Conservation (phyloP, 2,329 filamentous ascomycete species). For the Sporothrix dimorphospora region DNA sequence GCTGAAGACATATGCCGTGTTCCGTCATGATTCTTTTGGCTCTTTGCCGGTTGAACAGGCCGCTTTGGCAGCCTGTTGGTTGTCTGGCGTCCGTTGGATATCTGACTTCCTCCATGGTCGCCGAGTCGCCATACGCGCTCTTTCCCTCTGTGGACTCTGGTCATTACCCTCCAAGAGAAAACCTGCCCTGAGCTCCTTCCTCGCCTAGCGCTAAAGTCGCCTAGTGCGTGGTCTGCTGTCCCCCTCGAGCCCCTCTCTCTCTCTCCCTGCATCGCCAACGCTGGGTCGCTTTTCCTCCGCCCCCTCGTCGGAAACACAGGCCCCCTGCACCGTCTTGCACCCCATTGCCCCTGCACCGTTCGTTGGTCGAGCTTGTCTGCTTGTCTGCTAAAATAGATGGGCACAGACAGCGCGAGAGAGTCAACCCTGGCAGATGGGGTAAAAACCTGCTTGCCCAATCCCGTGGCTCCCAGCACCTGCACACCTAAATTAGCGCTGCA, state of each 20-base stretch:
- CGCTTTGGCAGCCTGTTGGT: neutral
- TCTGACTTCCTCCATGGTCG: neutral
- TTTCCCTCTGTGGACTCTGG: too few relatives aligned
- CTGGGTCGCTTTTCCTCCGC: conserved; percentile 7
- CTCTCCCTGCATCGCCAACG: neutral
- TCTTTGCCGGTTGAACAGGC: neutral
- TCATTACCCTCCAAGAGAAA: too few relatives aligned
- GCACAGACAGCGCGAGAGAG: neutral
- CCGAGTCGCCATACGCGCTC: neutral
- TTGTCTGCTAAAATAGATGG: neutral
- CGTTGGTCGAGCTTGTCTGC: neutral
- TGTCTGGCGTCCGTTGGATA: neutral
- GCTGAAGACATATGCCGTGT: neutral
- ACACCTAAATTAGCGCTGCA: conserved; percentile 29
- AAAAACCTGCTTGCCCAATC: conserved; percentile 26
- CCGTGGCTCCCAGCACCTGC: conserved; percentile 33
- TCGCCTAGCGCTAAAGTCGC: neutral
- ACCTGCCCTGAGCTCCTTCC: neutral
- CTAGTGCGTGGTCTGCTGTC: neutral
- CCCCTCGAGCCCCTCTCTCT: neutral
- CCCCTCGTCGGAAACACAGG: conserved; percentile 22
- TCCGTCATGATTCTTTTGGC: neutral
- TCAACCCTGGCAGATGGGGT: conserved; percentile 1
- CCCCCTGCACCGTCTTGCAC: conserved; percentile 10
- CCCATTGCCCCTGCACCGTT: conserved; percentile 14